Percentiles rank a stretch among this genome's conserved stretches.
Conservation (phyloP, 257 asterid genomes). For the Scutellaria barbata region DNA sequence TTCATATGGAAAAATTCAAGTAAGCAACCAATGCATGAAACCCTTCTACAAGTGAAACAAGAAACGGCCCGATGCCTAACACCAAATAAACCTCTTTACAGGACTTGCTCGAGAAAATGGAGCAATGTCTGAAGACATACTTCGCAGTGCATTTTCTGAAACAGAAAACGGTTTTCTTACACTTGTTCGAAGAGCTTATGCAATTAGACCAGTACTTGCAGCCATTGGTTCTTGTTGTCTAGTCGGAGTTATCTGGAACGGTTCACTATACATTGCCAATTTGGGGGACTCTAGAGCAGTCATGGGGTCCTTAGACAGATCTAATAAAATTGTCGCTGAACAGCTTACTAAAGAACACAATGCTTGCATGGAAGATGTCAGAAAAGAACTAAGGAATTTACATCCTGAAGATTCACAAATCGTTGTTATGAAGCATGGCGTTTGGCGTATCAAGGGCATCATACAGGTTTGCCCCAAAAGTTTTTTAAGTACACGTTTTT, state of each 20-base stretch:
- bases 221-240: conserved; percentile 75
- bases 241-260: conserved; percentile 71
- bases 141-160: conserved; percentile 55
- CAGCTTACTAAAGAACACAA: conserved; percentile 78
- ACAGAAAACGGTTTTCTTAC: conserved; percentile 66
- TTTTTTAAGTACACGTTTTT: too few species aligned
- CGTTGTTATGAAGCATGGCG: conserved; percentile 54
- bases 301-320: conserved; percentile 52
- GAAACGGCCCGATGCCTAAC: conserved; percentile 8
- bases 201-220: conserved; percentile 49
- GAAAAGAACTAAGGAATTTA: conserved; percentile 55
- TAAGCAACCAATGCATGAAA: conserved; percentile 7
- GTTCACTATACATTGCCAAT: conserved; percentile 63
- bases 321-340: conserved; percentile 55
- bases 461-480: conserved; percentile 56
- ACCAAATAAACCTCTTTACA: conserved; percentile 36
- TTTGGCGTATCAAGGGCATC: conserved; percentile 81
- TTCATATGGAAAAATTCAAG: background rate
- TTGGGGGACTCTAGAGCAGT: conserved; percentile 89
- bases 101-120: conserved; percentile 62
- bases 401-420: conserved; percentile 71
- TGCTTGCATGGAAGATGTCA: conserved; percentile 62
- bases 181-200: conserved; percentile 50
- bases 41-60: background rate
- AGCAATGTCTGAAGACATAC: conserved; percentile 52